A percentile compares a stretch with the other conserved stretches of the same genome.
Evolutionary conservation across 2,329 filamentous ascomycete genomes (phyloP).

Genomic region (Diplocarpon mali): DNA sequence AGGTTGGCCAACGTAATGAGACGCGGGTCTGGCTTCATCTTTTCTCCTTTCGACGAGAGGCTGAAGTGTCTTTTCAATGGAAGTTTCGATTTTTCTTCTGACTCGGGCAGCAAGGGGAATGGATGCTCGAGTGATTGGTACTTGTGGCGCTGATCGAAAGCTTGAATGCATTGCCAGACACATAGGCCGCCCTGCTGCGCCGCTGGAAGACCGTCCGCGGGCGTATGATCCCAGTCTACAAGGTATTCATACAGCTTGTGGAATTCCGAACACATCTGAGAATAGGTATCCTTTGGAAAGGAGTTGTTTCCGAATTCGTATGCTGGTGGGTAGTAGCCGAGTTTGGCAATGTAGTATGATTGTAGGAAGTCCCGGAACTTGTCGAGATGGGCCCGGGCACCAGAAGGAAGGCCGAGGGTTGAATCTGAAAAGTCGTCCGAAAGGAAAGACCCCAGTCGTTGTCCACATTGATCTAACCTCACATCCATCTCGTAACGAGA

Average conservation of each 20-base stretch:
- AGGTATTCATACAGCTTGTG: conserved; percentile 59
- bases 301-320: conserved; percentile 32
- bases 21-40: conserved; percentile 36
- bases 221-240: conserved; percentile 48
- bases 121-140: conserved; percentile 52
- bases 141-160: conserved; percentile 52
- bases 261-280: conserved; percentile 58
- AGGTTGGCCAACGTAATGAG: conserved; percentile 42
- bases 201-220: conserved; percentile 34
- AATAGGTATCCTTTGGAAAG: conserved; percentile 48
- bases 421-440: conserved; percentile 58
- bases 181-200: conserved; percentile 57
- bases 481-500: conserved; percentile 54
- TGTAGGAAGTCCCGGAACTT: conserved; percentile 60
- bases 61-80: conserved; percentile 20
- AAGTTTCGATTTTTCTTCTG: conserved; percentile 22
- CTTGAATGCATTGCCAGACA: conserved; percentile 53
- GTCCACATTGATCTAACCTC: conserved; percentile 45
- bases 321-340: conserved; percentile 62
- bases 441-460: conserved; percentile 55
- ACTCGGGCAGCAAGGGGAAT: conserved; percentile 51
- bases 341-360: conserved; percentile 52
- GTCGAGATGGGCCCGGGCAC: conserved; percentile 56
- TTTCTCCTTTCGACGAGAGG: conserved; percentile 24
- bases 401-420: conserved; percentile 51